phyloP scores from a whole-genome alignment of 768 basidiomycete genomes.

The Collybiopsis confluens region DNA sequence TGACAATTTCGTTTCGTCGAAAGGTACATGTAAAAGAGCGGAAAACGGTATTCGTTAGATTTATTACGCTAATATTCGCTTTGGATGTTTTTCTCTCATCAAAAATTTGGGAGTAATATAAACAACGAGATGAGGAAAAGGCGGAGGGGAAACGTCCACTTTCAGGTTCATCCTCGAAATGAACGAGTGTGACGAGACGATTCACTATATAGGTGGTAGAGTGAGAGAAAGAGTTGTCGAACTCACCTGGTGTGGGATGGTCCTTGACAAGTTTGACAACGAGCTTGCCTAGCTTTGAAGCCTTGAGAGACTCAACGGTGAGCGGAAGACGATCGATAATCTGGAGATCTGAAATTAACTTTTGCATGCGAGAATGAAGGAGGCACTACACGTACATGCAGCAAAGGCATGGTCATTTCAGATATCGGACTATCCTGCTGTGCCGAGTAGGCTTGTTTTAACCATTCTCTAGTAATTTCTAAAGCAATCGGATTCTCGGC shows the following conservation, averaged over 20 bases:
- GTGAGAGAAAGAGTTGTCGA: conserved; percentile 14
- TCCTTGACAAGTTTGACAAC: conserved; percentile 75
- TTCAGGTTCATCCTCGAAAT: background rate
- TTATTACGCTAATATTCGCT: conserved; percentile 33
- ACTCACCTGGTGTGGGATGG: conserved; percentile 78
- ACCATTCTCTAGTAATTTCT: conserved; percentile 78
- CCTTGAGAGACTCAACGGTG: conserved; percentile 60
- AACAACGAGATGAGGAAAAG: conserved; percentile 22
- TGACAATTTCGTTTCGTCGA: conserved; percentile 21
- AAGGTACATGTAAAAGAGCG: conserved; percentile 27
- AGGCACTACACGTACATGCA: conserved; percentile 64
- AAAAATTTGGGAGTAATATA: conserved; percentile 20
- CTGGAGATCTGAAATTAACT: conserved; percentile 32
- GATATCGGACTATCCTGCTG: conserved; percentile 51
- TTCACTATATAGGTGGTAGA: conserved; percentile 6
- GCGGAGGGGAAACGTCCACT: conserved; percentile 13
- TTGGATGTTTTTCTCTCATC: conserved; percentile 30
- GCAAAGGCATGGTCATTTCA: conserved; percentile 81
- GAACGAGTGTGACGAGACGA: background rate
- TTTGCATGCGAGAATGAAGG: background rate
- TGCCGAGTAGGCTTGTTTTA: conserved; percentile 62
- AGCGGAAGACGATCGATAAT: conserved; percentile 83
- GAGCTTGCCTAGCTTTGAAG: conserved; percentile 76
- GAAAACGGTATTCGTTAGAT: conserved; percentile 60
- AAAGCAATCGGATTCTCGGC: conserved; percentile 71